Percentiles rank a stretch among this genome's conserved stretches.
phyloP scores from a whole-genome alignment of 2,329 filamentous ascomycete genomes.

The Penicillium sp. region DNA sequence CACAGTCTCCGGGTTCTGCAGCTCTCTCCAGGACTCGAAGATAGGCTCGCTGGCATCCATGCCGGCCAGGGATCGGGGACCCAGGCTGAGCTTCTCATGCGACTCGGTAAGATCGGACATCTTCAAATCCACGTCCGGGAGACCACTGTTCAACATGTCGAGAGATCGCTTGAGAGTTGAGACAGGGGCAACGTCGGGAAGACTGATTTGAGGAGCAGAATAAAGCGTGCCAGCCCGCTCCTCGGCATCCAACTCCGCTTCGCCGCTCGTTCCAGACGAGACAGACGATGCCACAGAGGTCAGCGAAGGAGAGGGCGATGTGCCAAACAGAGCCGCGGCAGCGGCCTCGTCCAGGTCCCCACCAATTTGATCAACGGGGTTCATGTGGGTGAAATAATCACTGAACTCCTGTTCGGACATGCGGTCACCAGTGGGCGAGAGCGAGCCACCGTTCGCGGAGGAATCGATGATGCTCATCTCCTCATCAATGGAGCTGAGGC shows the following conservation, averaged over 20 bases:
- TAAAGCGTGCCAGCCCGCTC: conserved; percentile 24
- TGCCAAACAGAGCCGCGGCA: conserved; percentile 44
- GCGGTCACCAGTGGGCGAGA: conserved; percentile 35
- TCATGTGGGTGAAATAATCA: conserved; percentile 42
- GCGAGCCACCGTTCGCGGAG: conserved; percentile 37
- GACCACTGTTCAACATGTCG: conserved; percentile 45
- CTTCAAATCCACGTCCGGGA: conserved; percentile 41
- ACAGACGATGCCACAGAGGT: conserved; percentile 46
- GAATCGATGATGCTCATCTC: conserved; percentile 36
- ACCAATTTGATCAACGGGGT: conserved; percentile 28
- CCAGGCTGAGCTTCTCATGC: conserved; percentile 51
- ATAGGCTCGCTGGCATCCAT: conserved; percentile 44
- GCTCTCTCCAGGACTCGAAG: conserved; percentile 61
- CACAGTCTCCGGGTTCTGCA: conserved; percentile 79
- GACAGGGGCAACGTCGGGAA: conserved; percentile 34
- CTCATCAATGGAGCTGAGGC: conserved; percentile 46
- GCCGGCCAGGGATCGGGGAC: conserved; percentile 29
- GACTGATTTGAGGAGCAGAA: conserved; percentile 37
- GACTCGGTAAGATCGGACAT: conserved; percentile 41
- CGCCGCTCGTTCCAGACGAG: conserved; percentile 47
- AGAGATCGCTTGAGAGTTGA: conserved; percentile 45
- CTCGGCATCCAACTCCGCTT: conserved; percentile 37
- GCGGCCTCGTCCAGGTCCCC: conserved; percentile 41
- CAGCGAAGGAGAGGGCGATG: conserved; percentile 48
- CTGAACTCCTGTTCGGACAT: conserved; percentile 39